Percentiles rank a stretch among this genome's conserved stretches.
Evolutionary conservation across 1,284 basidiomycete species (phyloP).

Genomic region (Kalmanozyma brasiliensis): DNA sequence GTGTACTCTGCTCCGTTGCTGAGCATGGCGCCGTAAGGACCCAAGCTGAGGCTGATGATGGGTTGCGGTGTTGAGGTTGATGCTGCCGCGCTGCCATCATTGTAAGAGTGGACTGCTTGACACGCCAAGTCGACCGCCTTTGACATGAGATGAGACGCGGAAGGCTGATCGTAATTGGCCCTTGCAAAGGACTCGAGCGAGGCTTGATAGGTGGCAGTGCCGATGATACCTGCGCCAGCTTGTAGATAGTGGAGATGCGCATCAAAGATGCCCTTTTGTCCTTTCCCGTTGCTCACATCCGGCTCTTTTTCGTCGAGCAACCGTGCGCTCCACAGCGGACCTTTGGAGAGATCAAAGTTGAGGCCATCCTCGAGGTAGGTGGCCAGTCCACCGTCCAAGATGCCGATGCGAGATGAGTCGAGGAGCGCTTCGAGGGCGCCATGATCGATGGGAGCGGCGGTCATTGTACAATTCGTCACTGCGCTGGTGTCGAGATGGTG

Average conservation of each 20-base stretch:
- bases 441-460: constrained; percentile 23
- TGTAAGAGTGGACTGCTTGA: constrained; percentile 35
- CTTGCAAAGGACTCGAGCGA: constrained; percentile 49
- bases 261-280: constrained; percentile 42
- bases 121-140: constrained; percentile 51
- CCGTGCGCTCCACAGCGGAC: constrained; percentile 57
- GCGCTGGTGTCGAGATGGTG: neutral
- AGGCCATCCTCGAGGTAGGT: constrained; percentile 61
- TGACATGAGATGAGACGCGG: constrained; percentile 48
- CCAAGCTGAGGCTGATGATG: constrained; percentile 50
- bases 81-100: neutral
- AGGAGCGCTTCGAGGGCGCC: constrained; percentile 34
- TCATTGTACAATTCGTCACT: constrained; percentile 8
- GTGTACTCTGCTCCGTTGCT: constrained; percentile 61
- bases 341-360: constrained; percentile 50
- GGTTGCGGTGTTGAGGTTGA: constrained; percentile 12
- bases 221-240: constrained; percentile 58
- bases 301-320: constrained; percentile 50
- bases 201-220: constrained; percentile 60
- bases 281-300: constrained; percentile 41
- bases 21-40: constrained; percentile 58
- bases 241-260: constrained; percentile 56
- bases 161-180: constrained; percentile 31
- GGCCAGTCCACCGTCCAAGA: constrained; percentile 58
- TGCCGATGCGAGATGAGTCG: constrained; percentile 37